Base-by-base conservation (phyloP, 2,329 filamentous ascomycete species). In the Phaeosphaeriaceae sp. region DNA sequence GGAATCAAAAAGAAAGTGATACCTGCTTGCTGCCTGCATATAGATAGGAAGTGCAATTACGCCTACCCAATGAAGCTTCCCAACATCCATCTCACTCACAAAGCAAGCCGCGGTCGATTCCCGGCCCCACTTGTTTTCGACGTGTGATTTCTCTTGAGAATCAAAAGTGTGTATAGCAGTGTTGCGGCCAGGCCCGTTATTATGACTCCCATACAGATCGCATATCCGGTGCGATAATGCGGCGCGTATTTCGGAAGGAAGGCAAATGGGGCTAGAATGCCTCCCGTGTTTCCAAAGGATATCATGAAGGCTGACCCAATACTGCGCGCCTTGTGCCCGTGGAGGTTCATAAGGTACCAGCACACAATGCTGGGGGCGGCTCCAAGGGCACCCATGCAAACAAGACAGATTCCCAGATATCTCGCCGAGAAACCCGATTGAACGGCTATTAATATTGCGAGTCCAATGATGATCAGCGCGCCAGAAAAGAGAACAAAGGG, bases 381-480 rank as follows among this genome's bases (percentile, higher is more conserved):
- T 16, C 56, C 52, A 30, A 67, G 68, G 0, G 61, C 42, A 6
- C 72, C 73, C 65, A 73, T 73, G 7, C 60, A 50, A 13, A 65
- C 53, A 9, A 75, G 57, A 38, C 55, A 65, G 9, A 75, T 40
- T 2, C 51, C 72, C 6, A 56, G 61, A 41, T 74, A 75, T 32
- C 70, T 50, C 1, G 51, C 52, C 1, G 56, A 62, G 39, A 71
- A 68, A 23, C 64, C 30, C 16, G 21, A 18, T 18, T 55, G 2
- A 71, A 75, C 57, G 80, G 73, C 58, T 80, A 82, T 63, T 82
- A 82, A 54, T 72, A 75, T 3, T 82, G 67, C 81, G 80, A 84
- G 13, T 72, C 77, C 39, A 82, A 67, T 6, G 73, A 50, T 23
- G 76, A 72, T 3, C 77, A 79, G 4, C 64, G 40, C 9, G 82